Percentiles rank a stretch among this genome's conserved stretches.
Evolutionary conservation across 2,329 filamentous ascomycete species (phyloP).

Genomic region (Emericellopsis atlantica): DNA sequence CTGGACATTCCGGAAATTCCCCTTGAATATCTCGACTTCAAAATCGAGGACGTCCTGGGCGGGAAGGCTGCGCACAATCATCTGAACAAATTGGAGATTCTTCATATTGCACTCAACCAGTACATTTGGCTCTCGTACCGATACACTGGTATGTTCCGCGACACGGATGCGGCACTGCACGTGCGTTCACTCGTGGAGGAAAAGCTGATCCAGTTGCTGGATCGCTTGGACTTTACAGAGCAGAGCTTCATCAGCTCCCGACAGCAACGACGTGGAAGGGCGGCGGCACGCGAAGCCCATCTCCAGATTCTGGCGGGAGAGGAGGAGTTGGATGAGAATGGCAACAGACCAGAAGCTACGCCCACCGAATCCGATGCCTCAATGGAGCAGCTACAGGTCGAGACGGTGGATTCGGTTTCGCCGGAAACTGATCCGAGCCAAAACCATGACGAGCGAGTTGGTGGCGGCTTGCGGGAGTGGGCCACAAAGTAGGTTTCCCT

Average conservation of each 20-base stretch:
- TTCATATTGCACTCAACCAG: conserved; percentile 73
- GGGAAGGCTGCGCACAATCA: conserved; percentile 23
- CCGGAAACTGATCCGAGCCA: too few species aligned
- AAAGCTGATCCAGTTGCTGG: conserved; percentile 41
- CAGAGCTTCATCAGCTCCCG: conserved; percentile 10
- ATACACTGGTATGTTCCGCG: conserved; percentile 68
- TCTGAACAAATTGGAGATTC: conserved; percentile 61
- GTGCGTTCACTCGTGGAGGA: conserved; percentile 67
- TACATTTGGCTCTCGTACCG: conserved; percentile 94
- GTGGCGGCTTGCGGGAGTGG: too few species aligned
- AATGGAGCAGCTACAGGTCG: too few species aligned
- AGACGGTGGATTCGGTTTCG: too few species aligned
- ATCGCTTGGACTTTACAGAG: conserved; percentile 36
- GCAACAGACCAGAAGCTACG: too few species aligned
- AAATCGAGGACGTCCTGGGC: conserved; percentile 27
- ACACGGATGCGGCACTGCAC: conserved; percentile 64
- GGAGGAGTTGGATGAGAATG: neutral
- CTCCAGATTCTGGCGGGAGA: neutral
- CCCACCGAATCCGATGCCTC: too few species aligned
- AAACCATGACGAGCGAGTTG: too few species aligned
- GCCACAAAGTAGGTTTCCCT: too few species aligned
- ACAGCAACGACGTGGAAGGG: too few species aligned
- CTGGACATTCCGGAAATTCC: conserved; percentile 59
- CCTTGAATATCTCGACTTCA: conserved; percentile 57
- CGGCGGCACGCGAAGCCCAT: too few species aligned